A percentile compares a stretch with the other conserved stretches of the same genome.
These are phyloP conservation scores for Phytophthora idaei DNA, from an alignment of 352 stramenopile genomes.

Conservation along the genomic window DNA sequence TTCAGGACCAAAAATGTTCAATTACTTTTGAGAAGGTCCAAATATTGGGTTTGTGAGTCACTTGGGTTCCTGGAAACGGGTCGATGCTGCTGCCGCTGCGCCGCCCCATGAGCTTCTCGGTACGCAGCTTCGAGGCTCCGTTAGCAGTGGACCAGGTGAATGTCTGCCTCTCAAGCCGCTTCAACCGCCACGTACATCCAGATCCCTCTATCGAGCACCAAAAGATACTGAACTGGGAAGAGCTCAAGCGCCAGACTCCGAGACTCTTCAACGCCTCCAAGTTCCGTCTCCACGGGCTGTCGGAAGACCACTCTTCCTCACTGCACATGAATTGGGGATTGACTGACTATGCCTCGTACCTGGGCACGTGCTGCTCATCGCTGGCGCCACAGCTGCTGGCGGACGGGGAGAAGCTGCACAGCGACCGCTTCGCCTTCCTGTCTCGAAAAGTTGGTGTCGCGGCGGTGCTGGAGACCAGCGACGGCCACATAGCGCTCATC, in stretches of 20 bases:
- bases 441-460: conserved; percentile 85
- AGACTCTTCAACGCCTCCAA: conserved; percentile 81
- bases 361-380: conserved; percentile 73
- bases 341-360: conserved; percentile 79
- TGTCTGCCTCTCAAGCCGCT: conserved; percentile 48
- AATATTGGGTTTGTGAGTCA: not conserved
- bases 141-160: conserved; percentile 42
- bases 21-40: not conserved
- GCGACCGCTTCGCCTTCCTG: conserved; percentile 57
- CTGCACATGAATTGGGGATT: conserved; percentile 53
- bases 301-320: not conserved
- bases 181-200: conserved; percentile 54
- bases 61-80: not conserved
- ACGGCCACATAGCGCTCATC: conserved; percentile 71
- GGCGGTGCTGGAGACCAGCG: conserved; percentile 64
- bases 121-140: conserved; percentile 36
- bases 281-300: conserved; percentile 45
- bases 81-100: conserved; percentile 35
- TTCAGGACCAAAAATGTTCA: conserved; percentile 7
- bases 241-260: conserved; percentile 38
- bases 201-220: conserved; percentile 42
- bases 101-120: conserved; percentile 50
- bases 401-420: conserved; percentile 34
- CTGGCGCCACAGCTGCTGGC: conserved; percentile 39
- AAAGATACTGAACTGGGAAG: conserved; percentile 49